Conservation (phyloP, 2,329 filamentous ascomycete species). For the Coniochaeta pulveracea region DNA sequence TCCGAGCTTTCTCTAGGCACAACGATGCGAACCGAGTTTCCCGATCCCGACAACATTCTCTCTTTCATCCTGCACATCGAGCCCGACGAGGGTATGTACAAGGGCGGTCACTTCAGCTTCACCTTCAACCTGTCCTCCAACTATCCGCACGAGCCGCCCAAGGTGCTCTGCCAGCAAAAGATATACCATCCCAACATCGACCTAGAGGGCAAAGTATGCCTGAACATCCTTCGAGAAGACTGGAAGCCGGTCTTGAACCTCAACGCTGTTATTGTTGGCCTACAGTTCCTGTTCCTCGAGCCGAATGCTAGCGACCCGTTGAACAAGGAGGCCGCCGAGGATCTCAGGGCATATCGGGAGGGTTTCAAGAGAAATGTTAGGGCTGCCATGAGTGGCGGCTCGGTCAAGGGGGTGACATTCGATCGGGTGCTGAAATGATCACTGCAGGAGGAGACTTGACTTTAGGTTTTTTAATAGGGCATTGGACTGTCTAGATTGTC, state of each 20-base stretch:
- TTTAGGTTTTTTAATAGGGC: no score
- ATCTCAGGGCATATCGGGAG: conserved; percentile 75
- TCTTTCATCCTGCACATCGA: conserved; percentile 75
- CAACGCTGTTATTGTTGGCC: conserved; percentile 89
- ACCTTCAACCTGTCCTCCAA: conserved; percentile 86
- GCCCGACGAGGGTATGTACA: conserved; percentile 82
- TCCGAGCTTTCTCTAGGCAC: conserved; percentile 67
- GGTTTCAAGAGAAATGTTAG: conserved; percentile 87
- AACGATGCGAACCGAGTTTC: conserved; percentile 74
- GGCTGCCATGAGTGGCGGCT: conserved; percentile 69
- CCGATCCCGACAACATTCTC: conserved; percentile 74
- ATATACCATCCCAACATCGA: conserved; percentile 99
- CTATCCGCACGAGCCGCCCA: conserved; percentile 95
- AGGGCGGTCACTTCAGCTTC: conserved; percentile 78
- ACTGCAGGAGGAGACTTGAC: no score
- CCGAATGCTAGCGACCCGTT: conserved; percentile 95
- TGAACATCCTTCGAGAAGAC: conserved; percentile 95
- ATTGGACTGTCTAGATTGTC: no score
- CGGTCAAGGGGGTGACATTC: conserved; percentile 60
- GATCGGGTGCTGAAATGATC: conserved; percentile 68
- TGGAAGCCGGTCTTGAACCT: conserved; percentile 98
- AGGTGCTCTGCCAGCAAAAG: conserved; percentile 94
- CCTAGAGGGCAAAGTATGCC: conserved; percentile 90
- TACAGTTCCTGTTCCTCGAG: conserved; percentile 97
- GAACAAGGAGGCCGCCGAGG: conserved; percentile 95